A percentile compares a stretch with the other conserved stretches of the same genome.
These are phyloP conservation scores for Tephrocybe sp. DNA, from an alignment of 768 basidiomycete genomes.

Conservation along the genomic window DNA sequence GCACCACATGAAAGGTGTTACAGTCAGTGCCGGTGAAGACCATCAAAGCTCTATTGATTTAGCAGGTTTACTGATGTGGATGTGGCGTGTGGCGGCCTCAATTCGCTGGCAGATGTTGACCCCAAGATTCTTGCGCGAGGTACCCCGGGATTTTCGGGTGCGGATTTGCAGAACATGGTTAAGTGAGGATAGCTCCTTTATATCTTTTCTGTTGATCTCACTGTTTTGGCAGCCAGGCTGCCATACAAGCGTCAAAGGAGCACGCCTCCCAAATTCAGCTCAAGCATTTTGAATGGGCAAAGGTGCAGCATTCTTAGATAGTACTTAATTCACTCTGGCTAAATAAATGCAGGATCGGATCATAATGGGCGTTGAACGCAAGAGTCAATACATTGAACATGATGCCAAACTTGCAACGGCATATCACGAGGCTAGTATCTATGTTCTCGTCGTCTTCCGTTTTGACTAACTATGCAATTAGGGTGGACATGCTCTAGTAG, in stretches of 20 bases:
- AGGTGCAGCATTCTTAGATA: slow-evolving; percentile 42
- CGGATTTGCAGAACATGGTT: slow-evolving; percentile 95
- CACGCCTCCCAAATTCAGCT: slow-evolving; percentile 67
- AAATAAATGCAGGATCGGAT: slow-evolving; percentile 70
- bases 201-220: slow-evolving; percentile 5
- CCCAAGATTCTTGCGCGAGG: slow-evolving; percentile 88
- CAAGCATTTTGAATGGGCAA: slow-evolving; percentile 97
- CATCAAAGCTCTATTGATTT: slow-evolving; percentile 5
- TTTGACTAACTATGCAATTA: slow-evolving; percentile 23
- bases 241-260: slow-evolving; percentile 92
- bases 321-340: neutral
- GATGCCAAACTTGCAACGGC: slow-evolving; percentile 89
- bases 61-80: slow-evolving; percentile 1
- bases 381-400: slow-evolving; percentile 84
- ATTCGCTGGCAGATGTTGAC: slow-evolving; percentile 80
- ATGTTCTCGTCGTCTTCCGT: neutral
- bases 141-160: slow-evolving; percentile 95
- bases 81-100: slow-evolving; percentile 16
- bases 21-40: slow-evolving; percentile 51
- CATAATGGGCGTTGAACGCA: slow-evolving; percentile 94
- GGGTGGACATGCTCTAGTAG: slow-evolving; percentile 94
- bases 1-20: slow-evolving; percentile 87
- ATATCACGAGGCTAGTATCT: slow-evolving; percentile 78
- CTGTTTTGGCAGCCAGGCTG: slow-evolving; percentile 63
- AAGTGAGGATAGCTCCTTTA: slow-evolving; percentile 57